phyloP scores from a whole-genome alignment of 768 basidiomycete genomes.

The Lepiota venenata region DNA sequence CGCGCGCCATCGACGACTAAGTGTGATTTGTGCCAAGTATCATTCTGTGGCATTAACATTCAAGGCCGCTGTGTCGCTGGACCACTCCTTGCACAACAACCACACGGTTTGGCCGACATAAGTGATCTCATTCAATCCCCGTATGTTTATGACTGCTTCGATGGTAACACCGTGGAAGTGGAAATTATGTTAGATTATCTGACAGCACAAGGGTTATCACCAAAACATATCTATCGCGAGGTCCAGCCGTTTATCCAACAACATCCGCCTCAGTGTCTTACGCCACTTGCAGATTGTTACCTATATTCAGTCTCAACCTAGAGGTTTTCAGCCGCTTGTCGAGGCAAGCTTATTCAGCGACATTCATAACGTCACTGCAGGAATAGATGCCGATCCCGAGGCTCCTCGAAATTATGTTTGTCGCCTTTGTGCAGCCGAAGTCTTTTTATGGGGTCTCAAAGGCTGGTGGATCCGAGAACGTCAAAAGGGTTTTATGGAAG shows the following conservation, averaged over 20 bases:
- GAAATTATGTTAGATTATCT: slow-evolving; percentile 85
- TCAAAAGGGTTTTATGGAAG: slow-evolving; percentile 61
- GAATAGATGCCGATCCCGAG: slow-evolving; percentile 51
- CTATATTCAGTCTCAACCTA: slow-evolving; percentile 56
- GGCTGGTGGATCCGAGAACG: slow-evolving; percentile 86
- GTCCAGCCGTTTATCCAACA: slow-evolving; percentile 31
- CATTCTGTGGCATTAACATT: slow-evolving; percentile 79
- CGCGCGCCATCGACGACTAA: slow-evolving; percentile 74
- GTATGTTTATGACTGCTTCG: slow-evolving; percentile 79
- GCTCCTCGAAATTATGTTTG: slow-evolving; percentile 64
- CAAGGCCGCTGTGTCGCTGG: slow-evolving; percentile 69
- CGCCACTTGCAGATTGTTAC: slow-evolving; percentile 49
- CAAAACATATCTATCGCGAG: slow-evolving; percentile 75
- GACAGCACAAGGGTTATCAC: slow-evolving; percentile 54
- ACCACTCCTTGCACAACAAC: slow-evolving; percentile 56
- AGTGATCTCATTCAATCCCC: slow-evolving; percentile 75
- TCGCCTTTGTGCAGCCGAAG: slow-evolving; percentile 69
- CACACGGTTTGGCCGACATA: slow-evolving; percentile 63
- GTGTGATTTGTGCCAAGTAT: slow-evolving; percentile 81
- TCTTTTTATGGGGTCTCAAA: slow-evolving; percentile 70
- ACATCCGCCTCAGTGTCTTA: neutral
- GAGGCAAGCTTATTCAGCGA: slow-evolving; percentile 72
- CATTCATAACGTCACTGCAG: slow-evolving; percentile 54
- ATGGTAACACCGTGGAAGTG: slow-evolving; percentile 74
- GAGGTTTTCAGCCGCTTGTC: slow-evolving; percentile 61